Conservation (phyloP, 495 filamentous ascomycete species). For the Penicillium samsonianum region DNA sequence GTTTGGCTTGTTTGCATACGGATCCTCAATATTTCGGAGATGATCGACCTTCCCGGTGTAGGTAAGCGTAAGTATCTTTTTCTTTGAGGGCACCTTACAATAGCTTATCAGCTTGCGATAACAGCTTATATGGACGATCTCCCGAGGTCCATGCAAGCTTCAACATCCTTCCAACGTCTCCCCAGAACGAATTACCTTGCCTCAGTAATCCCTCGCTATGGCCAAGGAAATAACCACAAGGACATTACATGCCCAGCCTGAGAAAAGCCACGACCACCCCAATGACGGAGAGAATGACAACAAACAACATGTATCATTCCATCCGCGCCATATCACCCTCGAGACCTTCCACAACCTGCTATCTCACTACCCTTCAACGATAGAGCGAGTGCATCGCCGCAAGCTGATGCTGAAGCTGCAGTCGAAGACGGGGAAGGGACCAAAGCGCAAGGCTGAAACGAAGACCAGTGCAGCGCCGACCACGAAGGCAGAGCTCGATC, state of each 20-base stretch:
- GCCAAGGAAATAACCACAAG: neutral
- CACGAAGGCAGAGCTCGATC: slow-evolving; percentile 16
- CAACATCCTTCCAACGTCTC: neutral
- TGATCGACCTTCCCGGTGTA: no score
- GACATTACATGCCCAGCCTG: neutral
- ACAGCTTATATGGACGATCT: neutral
- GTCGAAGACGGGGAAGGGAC: slow-evolving; percentile 22
- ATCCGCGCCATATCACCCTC: slow-evolving; percentile 32
- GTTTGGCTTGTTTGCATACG: no score
- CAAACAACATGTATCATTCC: slow-evolving; percentile 16
- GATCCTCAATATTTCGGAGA: no score
- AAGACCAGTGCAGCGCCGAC: neutral
- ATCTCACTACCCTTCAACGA: slow-evolving; percentile 33
- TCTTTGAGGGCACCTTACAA: no score
- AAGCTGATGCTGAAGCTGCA: slow-evolving; percentile 27
- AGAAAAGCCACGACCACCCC: neutral
- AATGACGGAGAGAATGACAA: neutral
- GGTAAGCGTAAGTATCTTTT: no score
- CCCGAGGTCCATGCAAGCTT: neutral
- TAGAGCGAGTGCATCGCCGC: slow-evolving; percentile 27
- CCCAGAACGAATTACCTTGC: neutral
- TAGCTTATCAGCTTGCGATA: neutral
- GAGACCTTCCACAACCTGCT: slow-evolving; percentile 37
- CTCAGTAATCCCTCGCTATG: neutral
- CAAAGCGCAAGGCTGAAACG: slow-evolving; percentile 15